Conservation (phyloP, 1,284 basidiomycete genomes). For the Cryptococcus depauperatus region DNA sequence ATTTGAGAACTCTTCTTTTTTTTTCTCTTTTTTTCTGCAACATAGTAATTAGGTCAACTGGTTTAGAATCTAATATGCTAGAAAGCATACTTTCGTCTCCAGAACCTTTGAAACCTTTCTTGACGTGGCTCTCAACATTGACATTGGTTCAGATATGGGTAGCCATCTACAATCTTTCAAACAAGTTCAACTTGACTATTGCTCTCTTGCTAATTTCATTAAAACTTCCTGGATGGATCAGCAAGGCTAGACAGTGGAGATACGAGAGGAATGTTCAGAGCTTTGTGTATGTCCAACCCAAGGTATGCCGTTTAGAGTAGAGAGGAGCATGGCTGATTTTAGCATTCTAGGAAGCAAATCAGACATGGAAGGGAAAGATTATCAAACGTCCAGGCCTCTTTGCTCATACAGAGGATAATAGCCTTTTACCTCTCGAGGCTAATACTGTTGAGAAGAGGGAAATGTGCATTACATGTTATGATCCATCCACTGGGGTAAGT, state of each 20-base stretch:
- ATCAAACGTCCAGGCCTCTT: conserved; percentile 24
- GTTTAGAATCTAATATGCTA: conserved; percentile 7
- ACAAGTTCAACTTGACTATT: conserved; percentile 17
- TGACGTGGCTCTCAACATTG: conserved; percentile 18
- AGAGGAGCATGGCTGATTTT: neutral
- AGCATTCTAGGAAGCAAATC: conserved; percentile 17
- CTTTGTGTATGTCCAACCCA: conserved; percentile 55
- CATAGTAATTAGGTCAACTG: too few relatives aligned
- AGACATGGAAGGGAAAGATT: conserved; percentile 23
- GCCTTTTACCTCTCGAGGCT: conserved; percentile 24
- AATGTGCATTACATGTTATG: conserved; percentile 77
- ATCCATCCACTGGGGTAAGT: conserved; percentile 78
- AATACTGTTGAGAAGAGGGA: conserved; percentile 48
- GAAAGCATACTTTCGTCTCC: conserved; percentile 6
- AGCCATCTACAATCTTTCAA: conserved; percentile 30
- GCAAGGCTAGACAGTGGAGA: conserved; percentile 10
- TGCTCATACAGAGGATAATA: conserved; percentile 24
- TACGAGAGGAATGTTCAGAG: conserved; percentile 51
- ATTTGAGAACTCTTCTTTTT: too few relatives aligned
- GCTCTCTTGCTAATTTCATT: conserved; percentile 15
- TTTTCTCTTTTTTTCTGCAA: too few relatives aligned
- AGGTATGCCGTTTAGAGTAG: conserved; percentile 46
- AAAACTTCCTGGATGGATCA: conserved; percentile 8
- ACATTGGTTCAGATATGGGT: conserved; percentile 32
- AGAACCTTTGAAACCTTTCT: conserved; percentile 1